These are phyloP conservation scores for Stereum hirsutum DNA, from an alignment of 1,284 basidiomycete genomes.

Conservation along the genomic window DNA sequence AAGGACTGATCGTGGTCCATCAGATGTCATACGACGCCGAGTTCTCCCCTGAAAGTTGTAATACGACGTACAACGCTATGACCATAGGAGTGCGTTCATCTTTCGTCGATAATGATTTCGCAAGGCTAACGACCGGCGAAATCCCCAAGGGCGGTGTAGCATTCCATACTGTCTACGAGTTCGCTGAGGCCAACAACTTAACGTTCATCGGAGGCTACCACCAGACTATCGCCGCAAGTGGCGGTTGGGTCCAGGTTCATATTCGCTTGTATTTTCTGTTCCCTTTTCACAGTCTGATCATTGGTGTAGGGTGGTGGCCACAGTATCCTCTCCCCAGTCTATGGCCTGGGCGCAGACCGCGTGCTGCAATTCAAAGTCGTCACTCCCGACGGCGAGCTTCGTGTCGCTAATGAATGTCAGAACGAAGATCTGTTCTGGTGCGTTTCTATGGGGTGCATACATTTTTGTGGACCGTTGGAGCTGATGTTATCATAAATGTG, in stretches of 20 bases:
- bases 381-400: conserved; percentile 21
- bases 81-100: conserved; percentile 17
- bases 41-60: conserved; percentile 18
- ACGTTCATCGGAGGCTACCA: conserved; percentile 23
- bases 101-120: not conserved
- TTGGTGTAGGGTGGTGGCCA: conserved; percentile 35
- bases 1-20: not conserved
- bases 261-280: not conserved
- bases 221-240: conserved; percentile 21
- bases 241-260: conserved; percentile 22
- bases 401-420: conserved; percentile 23
- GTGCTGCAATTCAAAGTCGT: conserved; percentile 18
- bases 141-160: conserved; percentile 17
- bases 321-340: conserved; percentile 26
- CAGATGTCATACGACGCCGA: conserved; percentile 14
- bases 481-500: no score
- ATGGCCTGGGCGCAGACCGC: conserved; percentile 29
- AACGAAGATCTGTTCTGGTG: conserved; percentile 27
- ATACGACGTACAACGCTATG: conserved; percentile 16
- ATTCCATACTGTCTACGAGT: conserved; percentile 21
- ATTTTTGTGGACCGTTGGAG: no score
- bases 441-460: no score
- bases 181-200: conserved; percentile 21
- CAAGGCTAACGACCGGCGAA: not conserved
- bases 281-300: not conserved